Base-by-base conservation (phyloP, 495 filamentous ascomycete species). In the Xylaria longipes region DNA sequence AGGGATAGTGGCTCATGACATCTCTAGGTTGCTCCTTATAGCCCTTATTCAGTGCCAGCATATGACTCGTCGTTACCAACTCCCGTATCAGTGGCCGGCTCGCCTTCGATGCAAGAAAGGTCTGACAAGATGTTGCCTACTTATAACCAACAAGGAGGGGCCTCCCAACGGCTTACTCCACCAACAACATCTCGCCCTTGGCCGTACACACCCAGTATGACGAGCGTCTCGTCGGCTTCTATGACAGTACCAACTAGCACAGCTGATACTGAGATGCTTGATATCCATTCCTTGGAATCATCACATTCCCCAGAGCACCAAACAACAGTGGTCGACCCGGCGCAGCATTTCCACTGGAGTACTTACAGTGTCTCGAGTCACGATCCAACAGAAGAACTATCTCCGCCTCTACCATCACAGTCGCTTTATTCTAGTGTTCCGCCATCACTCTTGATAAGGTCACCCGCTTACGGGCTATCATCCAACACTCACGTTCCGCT, bases 51-150 rank as follows among this genome's bases (percentile, higher is more conserved):
- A 25, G 81, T 79, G 3, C 61, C 69, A n/a, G 69, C 79, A 43
- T 79, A 80, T 71, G 84, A 86, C 68, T 73, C 80, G 45, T 79
- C 79, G n/a, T 79, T 86, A 56, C 76, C 84, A 25, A 86, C 84
- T 7, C 84, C 84, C 5, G 80, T 83, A 1, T 86, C 84, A 60
- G 76, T 78, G 65, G 74, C 82, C 62, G 82, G 78, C 46, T 85
- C 83, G 41, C 84, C 84, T 43, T 80, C 81, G 58, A 71, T 84
- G 65, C 77, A 77, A 66, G 81, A 83, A 65, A 80, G 80, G 69
- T 69, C 78, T 25, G 39, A 77, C 20, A 85, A 84, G 71, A 72
- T 79, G 9, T 71, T 78, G 73, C 75, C 78, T 41, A 52, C 75
- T 7, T 84, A 83, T 70, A 78, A 27, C 77, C 82, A 71, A 68